A percentile compares a stretch with the other conserved stretches of the same genome.
These are phyloP conservation scores for Teunomyces kruisii DNA, from an alignment of 805 yeast genomes.

Conservation along the genomic window DNA sequence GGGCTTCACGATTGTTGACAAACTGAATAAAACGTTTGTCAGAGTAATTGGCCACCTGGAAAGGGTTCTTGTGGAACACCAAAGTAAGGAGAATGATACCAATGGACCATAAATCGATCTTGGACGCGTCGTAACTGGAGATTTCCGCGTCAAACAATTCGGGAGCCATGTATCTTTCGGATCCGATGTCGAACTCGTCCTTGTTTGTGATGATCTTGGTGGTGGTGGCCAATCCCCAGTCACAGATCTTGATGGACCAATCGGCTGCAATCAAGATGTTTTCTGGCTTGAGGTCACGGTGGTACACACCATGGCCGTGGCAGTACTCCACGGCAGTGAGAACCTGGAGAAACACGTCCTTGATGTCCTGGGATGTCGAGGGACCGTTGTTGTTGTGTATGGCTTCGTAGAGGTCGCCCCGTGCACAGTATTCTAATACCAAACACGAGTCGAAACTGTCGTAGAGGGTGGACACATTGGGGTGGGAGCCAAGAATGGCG, in stretches of 20 bases:
- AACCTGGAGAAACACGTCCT: slow-evolving; percentile 53
- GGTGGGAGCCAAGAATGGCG: slow-evolving; percentile 53
- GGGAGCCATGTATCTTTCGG: slow-evolving; percentile 94
- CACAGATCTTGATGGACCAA: slow-evolving; percentile 58
- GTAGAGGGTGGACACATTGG: slow-evolving; percentile 45
- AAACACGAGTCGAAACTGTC: slow-evolving; percentile 55
- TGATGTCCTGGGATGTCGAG: slow-evolving; percentile 51
- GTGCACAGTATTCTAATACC: slow-evolving; percentile 75
- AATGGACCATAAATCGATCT: slow-evolving; percentile 86
- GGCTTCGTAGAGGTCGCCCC: slow-evolving; percentile 86
- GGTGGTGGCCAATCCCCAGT: slow-evolving; percentile 61
- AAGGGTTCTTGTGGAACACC: slow-evolving; percentile 88
- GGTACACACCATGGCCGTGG: slow-evolving; percentile 39
- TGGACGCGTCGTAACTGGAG: slow-evolving; percentile 70
- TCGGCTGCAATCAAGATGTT: slow-evolving; percentile 33
- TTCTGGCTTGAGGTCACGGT: slow-evolving; percentile 30
- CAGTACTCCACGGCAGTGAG: slow-evolving; percentile 52
- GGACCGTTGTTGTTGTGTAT: slow-evolving; percentile 68
- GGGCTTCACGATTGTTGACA: slow-evolving; percentile 82
- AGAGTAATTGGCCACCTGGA: slow-evolving; percentile 72
- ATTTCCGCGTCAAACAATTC: slow-evolving; percentile 69
- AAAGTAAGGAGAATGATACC: slow-evolving; percentile 82
- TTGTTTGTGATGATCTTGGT: slow-evolving; percentile 53
- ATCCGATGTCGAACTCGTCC: slow-evolving; percentile 72
- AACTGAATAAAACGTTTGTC: slow-evolving; percentile 85